These are phyloP conservation scores for Solanum pimpinellifolium DNA, from an alignment of 257 asterid species.

Conservation along the genomic window DNA sequence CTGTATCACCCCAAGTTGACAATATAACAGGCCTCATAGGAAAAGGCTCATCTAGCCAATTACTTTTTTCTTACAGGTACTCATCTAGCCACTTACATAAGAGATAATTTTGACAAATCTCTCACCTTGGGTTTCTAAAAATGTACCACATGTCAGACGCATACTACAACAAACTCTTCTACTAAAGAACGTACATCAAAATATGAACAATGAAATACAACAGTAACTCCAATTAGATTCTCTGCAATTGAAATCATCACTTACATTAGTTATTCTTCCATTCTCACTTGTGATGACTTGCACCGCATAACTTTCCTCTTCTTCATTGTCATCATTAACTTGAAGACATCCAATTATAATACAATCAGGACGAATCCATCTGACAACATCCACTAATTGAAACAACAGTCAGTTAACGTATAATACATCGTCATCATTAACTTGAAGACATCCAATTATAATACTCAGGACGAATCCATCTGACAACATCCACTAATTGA, in stretches of 20 bases:
- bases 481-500: conserved; percentile 66
- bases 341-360: conserved; percentile 74
- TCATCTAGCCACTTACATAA: neutral
- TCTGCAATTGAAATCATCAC: conserved; percentile 2
- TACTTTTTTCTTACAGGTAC: neutral
- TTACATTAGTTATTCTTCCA: conserved; percentile 45
- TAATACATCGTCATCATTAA: conserved; percentile 27
- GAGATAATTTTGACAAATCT: neutral
- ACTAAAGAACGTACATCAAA: neutral
- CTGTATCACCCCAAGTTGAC: neutral
- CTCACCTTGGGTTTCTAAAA: neutral
- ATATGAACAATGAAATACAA: neutral
- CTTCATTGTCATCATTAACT: conserved; percentile 41
- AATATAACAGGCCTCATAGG: neutral
- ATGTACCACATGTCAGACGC: neutral
- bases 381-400: conserved; percentile 69
- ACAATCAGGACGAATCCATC: conserved; percentile 82
- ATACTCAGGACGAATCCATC: conserved; percentile 83
- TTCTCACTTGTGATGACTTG: conserved; percentile 66
- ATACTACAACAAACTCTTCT: neutral
- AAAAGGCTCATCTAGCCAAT: neutral
- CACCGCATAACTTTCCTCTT: conserved; percentile 57
- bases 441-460: conserved; percentile 63
- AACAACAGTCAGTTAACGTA: conserved; percentile 9
- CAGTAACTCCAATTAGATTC: neutral